Evolutionary conservation across 495 filamentous ascomycete species (phyloP).

Genomic region (Aspergillus steynii): DNA sequence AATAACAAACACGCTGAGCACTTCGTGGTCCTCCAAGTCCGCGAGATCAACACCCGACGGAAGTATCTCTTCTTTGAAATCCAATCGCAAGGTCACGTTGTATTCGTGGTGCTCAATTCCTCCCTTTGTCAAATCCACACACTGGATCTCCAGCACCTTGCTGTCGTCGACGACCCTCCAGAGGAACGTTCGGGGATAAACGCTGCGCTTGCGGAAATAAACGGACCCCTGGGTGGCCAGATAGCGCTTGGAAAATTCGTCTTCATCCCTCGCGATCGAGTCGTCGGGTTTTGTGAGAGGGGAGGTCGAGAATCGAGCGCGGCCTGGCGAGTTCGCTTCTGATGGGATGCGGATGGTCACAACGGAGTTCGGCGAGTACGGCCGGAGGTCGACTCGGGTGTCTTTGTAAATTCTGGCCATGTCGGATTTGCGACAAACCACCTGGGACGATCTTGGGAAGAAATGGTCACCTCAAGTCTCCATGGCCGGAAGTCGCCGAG

Average conservation of each 20-base stretch:
- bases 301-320: constrained; percentile 47
- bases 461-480: constrained; percentile 35
- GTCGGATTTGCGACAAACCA: constrained; percentile 27
- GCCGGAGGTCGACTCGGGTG: constrained; percentile 78
- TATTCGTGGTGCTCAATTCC: constrained; percentile 64
- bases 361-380: constrained; percentile 64
- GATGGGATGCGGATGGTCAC: constrained; percentile 74
- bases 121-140: constrained; percentile 75
- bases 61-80: constrained; percentile 70
- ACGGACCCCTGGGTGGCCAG: constrained; percentile 80
- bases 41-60: constrained; percentile 76
- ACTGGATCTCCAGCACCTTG: constrained; percentile 78
- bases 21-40: constrained; percentile 75
- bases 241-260: constrained; percentile 65
- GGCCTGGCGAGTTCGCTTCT: constrained; percentile 40
- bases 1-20: constrained; percentile 75
- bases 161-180: constrained; percentile 86
- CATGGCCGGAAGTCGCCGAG: constrained; percentile 31
- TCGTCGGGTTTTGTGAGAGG: constrained; percentile 34
- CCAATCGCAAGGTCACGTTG: constrained; percentile 69
- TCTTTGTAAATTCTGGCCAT: constrained; percentile 76
- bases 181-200: constrained; percentile 78
- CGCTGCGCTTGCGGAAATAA: constrained; percentile 74
- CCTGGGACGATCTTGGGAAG: constrained; percentile 23
- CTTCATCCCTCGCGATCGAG: constrained; percentile 65